Percentiles rank a stretch among this genome's conserved stretches.
Conservation (phyloP, 2,329 filamentous ascomycete genomes). For the Epichloe elymi region DNA sequence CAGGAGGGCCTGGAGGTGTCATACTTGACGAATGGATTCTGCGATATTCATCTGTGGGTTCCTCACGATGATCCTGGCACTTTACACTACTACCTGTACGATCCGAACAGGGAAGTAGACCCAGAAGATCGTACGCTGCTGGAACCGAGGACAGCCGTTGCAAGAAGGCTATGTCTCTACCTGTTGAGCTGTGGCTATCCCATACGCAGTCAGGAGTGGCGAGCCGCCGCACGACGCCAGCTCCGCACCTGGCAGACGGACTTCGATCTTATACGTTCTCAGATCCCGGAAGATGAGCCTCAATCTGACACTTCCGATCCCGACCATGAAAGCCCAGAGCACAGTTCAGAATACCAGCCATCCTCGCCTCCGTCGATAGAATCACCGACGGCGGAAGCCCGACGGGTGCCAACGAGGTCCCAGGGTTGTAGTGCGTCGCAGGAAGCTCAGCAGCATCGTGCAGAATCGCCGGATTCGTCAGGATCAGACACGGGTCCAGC, state of each 20-base stretch:
- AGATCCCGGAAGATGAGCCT: neutral
- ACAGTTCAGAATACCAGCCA: neutral
- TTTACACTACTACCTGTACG: neutral
- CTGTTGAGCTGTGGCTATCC: neutral
- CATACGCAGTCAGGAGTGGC: neutral
- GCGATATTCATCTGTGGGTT: neutral
- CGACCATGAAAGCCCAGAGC: neutral
- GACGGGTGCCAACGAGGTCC: neutral
- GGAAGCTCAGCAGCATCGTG: neutral
- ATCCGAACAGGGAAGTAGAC: neutral
- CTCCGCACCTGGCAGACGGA: neutral
- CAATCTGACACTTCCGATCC: neutral
- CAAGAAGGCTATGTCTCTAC: neutral
- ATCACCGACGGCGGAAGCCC: neutral
- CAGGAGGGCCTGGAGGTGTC: slow-evolving; percentile 1
- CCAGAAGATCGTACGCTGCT: neutral
- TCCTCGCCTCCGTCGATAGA: neutral
- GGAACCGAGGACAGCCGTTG: neutral
- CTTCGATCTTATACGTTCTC: neutral
- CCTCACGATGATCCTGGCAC: neutral
- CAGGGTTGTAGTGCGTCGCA: neutral
- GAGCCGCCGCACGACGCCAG: neutral
- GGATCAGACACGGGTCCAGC: neutral
- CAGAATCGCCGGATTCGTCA: neutral
- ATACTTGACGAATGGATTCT: slow-evolving; percentile 2